These are phyloP conservation scores for Claviceps paspali DNA, from an alignment of 2,329 filamentous ascomycete genomes.

Conservation along the genomic window DNA sequence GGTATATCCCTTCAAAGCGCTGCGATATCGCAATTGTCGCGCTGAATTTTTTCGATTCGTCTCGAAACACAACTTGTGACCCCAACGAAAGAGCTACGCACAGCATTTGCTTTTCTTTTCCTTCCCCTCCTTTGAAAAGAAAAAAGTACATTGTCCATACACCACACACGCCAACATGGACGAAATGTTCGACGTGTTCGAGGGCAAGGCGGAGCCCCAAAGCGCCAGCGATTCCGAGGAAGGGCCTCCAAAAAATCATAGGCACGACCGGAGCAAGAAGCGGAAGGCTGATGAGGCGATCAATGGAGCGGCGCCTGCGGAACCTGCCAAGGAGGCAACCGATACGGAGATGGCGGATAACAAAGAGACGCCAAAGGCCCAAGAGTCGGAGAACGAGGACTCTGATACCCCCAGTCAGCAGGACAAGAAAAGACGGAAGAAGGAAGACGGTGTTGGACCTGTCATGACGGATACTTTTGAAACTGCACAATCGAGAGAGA, in stretches of 20 bases:
- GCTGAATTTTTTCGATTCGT: not conserved
- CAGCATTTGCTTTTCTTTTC: not conserved
- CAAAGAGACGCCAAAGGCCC: slow-evolving; percentile 23
- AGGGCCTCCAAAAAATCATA: slow-evolving; percentile 34
- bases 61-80: no score
- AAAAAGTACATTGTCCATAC: no score
- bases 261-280: slow-evolving; percentile 58
- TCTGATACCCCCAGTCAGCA: slow-evolving; percentile 33
- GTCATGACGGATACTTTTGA: slow-evolving; percentile 89
- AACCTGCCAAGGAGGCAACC: slow-evolving; percentile 7
- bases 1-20: not conserved
- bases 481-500: slow-evolving; percentile 83
- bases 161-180: slow-evolving; percentile 38
- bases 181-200: slow-evolving; percentile 72
- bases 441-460: slow-evolving; percentile 50
- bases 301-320: slow-evolving; percentile 30
- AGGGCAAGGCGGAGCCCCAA: slow-evolving; percentile 36
- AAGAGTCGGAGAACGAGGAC: slow-evolving; percentile 19
- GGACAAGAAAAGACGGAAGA: slow-evolving; percentile 48
- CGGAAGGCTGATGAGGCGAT: slow-evolving; percentile 69
- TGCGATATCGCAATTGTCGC: not conserved
- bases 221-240: slow-evolving; percentile 29
- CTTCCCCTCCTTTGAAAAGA: no score
- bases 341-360: slow-evolving; percentile 26
- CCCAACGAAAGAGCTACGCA: not conserved